Base-by-base conservation (phyloP, 169 alveolate genomes). In the Plasmodium knowlesi region DNA sequence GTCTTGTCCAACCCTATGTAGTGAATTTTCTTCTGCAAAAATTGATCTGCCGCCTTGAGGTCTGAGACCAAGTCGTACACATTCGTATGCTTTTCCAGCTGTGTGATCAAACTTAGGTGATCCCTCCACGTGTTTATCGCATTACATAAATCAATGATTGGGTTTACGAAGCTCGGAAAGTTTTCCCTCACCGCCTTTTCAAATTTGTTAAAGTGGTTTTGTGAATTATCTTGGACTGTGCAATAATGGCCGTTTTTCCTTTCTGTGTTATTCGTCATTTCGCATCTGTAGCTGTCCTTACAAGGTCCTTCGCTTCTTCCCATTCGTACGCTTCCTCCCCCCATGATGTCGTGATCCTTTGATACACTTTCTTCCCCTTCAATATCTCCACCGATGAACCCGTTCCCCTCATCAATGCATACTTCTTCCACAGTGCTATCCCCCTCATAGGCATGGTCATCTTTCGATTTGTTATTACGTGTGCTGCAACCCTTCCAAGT, bases 91-190 rank as follows among this genome's bases (percentile, higher is more conserved):
- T 90, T 67, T 53, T 90, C 95, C 76, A 90, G 57, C 71, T 90
- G 82, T 1, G 84, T 71, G 25, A 90, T 90, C 76, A 90, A 81
- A 39, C 80, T 41, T 70, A 90, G 67, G 81, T 90, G 95, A 46
- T 71, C 85, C 82, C 92, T 81, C 95, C 95, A 90, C n/a, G 92
- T 81, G 73, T 90, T 81, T 67, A 90, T 90, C 25, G 95, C 90
- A 71, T 90, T 71, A 37, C 95, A 90, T 72, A 90, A 90, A 61
- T 82, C 92, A 71, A 70, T 81, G 43, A 81, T 80, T 9, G 95
- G 95, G 57, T 90, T 72, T 72, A 90, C 30, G 41, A 90, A 80
- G 28, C 95, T 90, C 0, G 95, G 95, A 41, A 90, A 90, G 9
- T 90, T 80, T 90, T 90, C 81, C 25, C 92, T 90, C 57, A 90